Percentiles rank a stretch among this genome's conserved stretches.
Conservation (phyloP, 192 early-diverging fungal genomes). For the Gryganskiella cystojenkinii region DNA sequence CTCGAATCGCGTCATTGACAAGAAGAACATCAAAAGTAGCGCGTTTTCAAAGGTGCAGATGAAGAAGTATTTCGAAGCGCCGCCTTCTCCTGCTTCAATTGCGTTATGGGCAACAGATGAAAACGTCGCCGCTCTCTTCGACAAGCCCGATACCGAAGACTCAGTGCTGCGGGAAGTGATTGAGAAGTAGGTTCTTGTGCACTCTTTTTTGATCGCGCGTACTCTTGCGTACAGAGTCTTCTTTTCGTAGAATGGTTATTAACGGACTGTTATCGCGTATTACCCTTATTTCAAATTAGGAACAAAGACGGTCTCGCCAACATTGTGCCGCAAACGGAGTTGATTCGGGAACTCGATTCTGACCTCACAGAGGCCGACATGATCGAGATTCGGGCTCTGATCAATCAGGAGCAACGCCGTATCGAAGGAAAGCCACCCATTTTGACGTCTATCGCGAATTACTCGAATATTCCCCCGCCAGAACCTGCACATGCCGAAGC, state of each 20-base stretch:
- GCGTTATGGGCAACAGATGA: constrained; percentile 23
- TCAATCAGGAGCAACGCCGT: constrained; percentile 18
- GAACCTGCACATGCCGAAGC: too few species aligned
- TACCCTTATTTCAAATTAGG: too few species aligned
- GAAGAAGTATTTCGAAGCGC: constrained; percentile 65
- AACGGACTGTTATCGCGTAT: too few species aligned
- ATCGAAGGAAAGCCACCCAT: constrained; percentile 18
- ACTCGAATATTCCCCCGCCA: too few species aligned
- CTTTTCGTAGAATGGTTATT: too few species aligned
- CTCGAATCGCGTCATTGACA: constrained; percentile 72
- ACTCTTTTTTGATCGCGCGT: background rate
- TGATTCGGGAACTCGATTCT: constrained; percentile 36
- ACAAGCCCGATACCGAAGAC: constrained; percentile 29
- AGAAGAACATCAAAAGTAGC: constrained; percentile 59
- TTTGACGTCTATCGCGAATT: too few species aligned
- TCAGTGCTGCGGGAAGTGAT: constrained; percentile 17
- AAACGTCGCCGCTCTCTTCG: constrained; percentile 13
- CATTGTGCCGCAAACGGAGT: constrained; percentile 20
- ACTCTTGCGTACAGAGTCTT: too few species aligned
- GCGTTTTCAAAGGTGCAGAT: constrained; percentile 57
- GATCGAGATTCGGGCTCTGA: constrained; percentile 36
- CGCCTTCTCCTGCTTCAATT: background rate
- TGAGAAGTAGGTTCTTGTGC: constrained; percentile 11
- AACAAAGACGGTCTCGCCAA: constrained; percentile 11
- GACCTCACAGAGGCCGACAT: constrained; percentile 46